Percentiles rank a stretch among this genome's conserved stretches.
Conservation (phyloP, 495 filamentous ascomycete species). For the Tricharina praecox region DNA sequence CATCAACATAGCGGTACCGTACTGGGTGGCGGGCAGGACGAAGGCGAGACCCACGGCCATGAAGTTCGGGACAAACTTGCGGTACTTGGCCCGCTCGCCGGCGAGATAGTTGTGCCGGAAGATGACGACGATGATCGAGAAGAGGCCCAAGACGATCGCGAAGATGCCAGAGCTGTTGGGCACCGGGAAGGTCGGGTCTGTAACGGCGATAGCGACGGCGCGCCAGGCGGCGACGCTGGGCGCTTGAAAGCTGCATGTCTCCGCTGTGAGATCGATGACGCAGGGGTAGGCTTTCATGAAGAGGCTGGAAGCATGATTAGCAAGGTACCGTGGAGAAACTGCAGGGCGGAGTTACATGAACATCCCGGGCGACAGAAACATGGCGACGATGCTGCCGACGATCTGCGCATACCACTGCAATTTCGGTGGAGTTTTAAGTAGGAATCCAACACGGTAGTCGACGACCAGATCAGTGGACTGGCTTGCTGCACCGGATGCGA, state of each 20-base stretch:
- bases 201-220: conserved; percentile 48
- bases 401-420: conserved; percentile 49
- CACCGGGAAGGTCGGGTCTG: conserved; percentile 40
- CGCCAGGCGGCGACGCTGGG: conserved; percentile 51
- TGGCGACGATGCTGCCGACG: conserved; percentile 40
- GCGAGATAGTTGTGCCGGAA: conserved; percentile 42
- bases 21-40: conserved; percentile 40
- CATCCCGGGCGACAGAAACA: conserved; percentile 46
- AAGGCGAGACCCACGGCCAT: conserved; percentile 48
- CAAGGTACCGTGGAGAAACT: background rate
- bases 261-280: conserved; percentile 33
- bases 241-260: conserved; percentile 37
- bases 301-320: conserved; percentile 27
- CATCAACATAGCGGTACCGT: conserved; percentile 40
- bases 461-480: conserved; percentile 38
- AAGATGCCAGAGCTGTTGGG: conserved; percentile 32
- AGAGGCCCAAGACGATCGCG: conserved; percentile 28
- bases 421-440: conserved; percentile 43
- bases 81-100: conserved; percentile 38
- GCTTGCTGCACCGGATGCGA: conserved; percentile 42
- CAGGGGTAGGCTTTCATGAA: conserved; percentile 51
- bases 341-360: conserved; percentile 30
- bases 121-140: conserved; percentile 31
- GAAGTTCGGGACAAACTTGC: conserved; percentile 48
- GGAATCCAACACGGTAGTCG: conserved; percentile 48